A percentile compares a stretch with the other conserved stretches of the same genome.
These are phyloP conservation scores for Trametes maxima DNA, from an alignment of 768 basidiomycete species.

Conservation along the genomic window DNA sequence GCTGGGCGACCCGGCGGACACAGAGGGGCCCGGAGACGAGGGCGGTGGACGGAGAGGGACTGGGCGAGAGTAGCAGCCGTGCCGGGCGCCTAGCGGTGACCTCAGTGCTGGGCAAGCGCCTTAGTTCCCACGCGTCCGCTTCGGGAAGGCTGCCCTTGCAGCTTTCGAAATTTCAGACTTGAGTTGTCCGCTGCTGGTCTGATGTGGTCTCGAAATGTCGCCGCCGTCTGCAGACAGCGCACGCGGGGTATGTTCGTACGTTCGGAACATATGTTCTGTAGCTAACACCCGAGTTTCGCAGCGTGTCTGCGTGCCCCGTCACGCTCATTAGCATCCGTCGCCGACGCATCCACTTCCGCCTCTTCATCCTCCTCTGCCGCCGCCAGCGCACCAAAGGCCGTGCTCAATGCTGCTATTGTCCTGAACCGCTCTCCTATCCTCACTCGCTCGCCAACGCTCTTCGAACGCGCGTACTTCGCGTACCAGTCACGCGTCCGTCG, in stretches of 20 bases:
- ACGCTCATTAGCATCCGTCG: conserved; percentile 32
- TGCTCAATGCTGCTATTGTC: conserved; percentile 64
- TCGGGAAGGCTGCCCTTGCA: conserved; percentile 6
- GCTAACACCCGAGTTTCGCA: background rate
- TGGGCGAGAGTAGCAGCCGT: conserved; percentile 2
- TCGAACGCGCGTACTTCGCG: conserved; percentile 80
- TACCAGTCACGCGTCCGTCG: conserved; percentile 85
- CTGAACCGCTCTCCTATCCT: conserved; percentile 79
- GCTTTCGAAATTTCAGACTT: conserved; percentile 22
- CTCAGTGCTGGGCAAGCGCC: conserved; percentile 14
- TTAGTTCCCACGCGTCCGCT: conserved; percentile 12
- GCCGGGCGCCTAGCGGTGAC: conserved; percentile 17
- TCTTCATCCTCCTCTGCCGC: conserved; percentile 32
- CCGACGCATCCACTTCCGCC: conserved; percentile 22
- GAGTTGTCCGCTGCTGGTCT: conserved; percentile 16
- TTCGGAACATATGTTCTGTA: background rate
- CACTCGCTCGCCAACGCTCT: conserved; percentile 67
- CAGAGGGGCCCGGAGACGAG: background rate
- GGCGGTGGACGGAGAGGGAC: background rate
- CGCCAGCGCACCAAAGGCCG: conserved; percentile 37
- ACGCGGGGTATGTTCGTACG: conserved; percentile 14
- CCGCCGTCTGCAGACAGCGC: conserved; percentile 21
- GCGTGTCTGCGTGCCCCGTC: conserved; percentile 24
- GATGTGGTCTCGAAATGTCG: conserved; percentile 27
- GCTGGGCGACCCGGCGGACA: conserved; percentile 18